Conservation (phyloP, 306 rosid genomes). For the Medicago truncatula region DNA sequence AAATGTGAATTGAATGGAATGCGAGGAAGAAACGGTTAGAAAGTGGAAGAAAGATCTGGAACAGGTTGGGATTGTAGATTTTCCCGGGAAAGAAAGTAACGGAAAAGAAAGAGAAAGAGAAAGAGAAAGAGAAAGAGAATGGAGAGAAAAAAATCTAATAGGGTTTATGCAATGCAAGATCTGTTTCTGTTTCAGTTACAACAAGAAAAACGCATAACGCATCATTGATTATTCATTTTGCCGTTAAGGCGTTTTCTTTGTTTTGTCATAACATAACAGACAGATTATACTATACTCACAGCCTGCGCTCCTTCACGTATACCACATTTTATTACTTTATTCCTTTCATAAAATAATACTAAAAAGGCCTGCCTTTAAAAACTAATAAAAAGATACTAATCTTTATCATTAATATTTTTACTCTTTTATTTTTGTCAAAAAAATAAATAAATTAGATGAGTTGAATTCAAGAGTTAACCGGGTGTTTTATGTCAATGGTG, state of each 20-base stretch:
- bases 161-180: constrained; percentile 65
- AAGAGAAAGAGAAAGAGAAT: constrained; percentile 46
- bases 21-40: constrained; percentile 35
- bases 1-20: constrained; percentile 16
- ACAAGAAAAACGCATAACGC: not conserved
- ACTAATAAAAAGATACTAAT: no score
- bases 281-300: not conserved
- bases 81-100: constrained; percentile 42
- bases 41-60: constrained; percentile 10
- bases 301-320: constrained; percentile 3
- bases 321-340: not conserved
- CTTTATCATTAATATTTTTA: no score
- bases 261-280: constrained; percentile 1
- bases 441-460: no score
- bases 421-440: no score
- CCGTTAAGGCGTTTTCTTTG: constrained; percentile 35
- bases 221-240: constrained; percentile 1
- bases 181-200: constrained; percentile 63
- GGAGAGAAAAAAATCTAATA: constrained; percentile 2
- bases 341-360: no score
- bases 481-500: no score
- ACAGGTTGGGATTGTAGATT: not conserved
- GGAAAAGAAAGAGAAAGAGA: constrained; percentile 33
- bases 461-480: no score
- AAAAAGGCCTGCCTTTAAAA: no score